Base-by-base conservation (phyloP, 2,329 filamentous ascomycete species). In the Sclerotinia sclerotiorum region DNA sequence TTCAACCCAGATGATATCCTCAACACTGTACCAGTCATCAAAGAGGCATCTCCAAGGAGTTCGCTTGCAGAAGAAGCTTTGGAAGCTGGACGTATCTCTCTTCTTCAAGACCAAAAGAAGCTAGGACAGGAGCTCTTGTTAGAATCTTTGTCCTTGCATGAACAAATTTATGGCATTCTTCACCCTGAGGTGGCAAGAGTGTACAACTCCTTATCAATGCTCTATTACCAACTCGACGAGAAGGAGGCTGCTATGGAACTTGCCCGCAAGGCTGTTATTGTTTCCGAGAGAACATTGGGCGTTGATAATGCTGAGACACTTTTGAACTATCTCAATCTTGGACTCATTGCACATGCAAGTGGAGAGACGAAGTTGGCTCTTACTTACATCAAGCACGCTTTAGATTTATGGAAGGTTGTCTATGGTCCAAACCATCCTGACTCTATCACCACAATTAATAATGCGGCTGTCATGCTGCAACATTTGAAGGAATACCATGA, bases 371-470 rank as follows among this genome's bases (percentile, higher is more conserved):
- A 90, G 80, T 86, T 87, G 69, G 95, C 94, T n/a, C 83, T 99
- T 67, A 85, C 87, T 17, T 97, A 97, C 78, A 90, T 96, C 72
- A 92, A 92, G 78, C 95, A 99, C 79, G 95, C 95, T 8, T 86
- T 99, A 73, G 90, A 95, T 78, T 84, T 99, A 71, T 98, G 94
- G 94, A 97, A 97, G 83, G 87, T 98, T 75, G 94, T 98, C 75
- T 99, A 97, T 78, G 95, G 95, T 44, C 84, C 90, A 42, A 91
- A 93, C 75, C 95, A 99, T 80, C 95, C 95, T 3, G 95, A 99
- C 81, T 97, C 93, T 11, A 97, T 99, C 80, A 99, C 96, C 11
- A 98, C 95, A 21, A 90, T 98, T 81, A 99, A 98, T 86, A 99
- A 99, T 77, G 94, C 93, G 27, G 95, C 95, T 10, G 95, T 99